Conservation (phyloP, 495 filamentous ascomycete species). For the Neohortaea acidophila region DNA sequence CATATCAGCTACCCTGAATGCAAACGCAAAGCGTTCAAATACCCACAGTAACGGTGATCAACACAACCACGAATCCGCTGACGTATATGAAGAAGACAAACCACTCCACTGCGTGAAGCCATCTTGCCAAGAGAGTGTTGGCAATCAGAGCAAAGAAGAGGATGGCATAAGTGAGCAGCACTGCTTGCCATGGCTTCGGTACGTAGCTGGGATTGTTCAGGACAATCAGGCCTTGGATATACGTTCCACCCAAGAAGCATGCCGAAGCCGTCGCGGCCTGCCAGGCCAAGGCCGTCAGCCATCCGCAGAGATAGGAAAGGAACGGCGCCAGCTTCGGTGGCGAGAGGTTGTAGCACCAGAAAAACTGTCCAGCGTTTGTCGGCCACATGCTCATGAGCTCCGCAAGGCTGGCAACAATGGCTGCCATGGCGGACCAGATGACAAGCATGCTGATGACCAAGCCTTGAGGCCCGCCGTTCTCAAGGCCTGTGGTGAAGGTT, state of each 20-base stretch:
- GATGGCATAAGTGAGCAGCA: conserved; percentile 31
- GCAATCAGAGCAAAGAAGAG: conserved; percentile 27
- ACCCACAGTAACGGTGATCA: too few relatives aligned
- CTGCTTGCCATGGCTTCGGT: conserved; percentile 27
- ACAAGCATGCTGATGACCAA: conserved; percentile 9
- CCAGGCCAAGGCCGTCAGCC: conserved; percentile 13
- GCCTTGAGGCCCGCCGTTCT: conserved; percentile 20
- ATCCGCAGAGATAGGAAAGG: conserved; percentile 20
- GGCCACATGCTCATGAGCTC: conserved; percentile 22
- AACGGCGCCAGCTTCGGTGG: conserved; percentile 15
- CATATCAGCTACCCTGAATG: too few relatives aligned
- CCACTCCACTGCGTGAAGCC: conserved; percentile 23
- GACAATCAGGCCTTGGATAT: conserved; percentile 20
- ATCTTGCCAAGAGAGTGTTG: conserved; percentile 29
- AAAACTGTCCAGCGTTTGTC: conserved; percentile 6
- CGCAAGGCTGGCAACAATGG: conserved; percentile 5
- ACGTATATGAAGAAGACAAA: conserved; percentile 7
- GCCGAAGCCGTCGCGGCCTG: conserved; percentile 12
- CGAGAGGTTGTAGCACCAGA: conserved; percentile 16
- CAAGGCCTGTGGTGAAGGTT: conserved; percentile 9
- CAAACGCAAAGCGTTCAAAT: too few relatives aligned
- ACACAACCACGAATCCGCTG: conserved; percentile 11
- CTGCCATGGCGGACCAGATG: conserved; percentile 12
- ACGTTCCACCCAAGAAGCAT: conserved; percentile 16
- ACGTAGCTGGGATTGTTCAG: conserved; percentile 18